Percentiles rank a stretch among this genome's conserved stretches.
These are phyloP conservation scores for Aspergillus carbonarius DNA, from an alignment of 2,329 filamentous ascomycete genomes.

Conservation along the genomic window DNA sequence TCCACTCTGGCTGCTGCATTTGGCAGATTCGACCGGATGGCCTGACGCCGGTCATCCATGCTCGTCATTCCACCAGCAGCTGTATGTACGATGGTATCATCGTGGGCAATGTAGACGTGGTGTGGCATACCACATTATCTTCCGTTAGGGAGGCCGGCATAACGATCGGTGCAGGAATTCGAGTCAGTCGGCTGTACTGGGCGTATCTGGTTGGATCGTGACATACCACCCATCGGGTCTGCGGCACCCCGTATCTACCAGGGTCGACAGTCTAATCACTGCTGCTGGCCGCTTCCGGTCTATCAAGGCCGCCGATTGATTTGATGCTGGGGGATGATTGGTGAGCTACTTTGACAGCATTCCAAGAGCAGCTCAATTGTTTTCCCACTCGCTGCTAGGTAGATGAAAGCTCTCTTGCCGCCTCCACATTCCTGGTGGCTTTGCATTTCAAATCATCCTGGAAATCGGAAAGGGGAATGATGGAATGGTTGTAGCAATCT, in stretches of 20 bases:
- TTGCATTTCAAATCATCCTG: constrained; percentile 12
- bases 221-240: constrained; percentile 8
- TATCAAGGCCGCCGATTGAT: neutral
- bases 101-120: neutral
- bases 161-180: constrained; percentile 1
- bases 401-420: neutral
- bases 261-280: neutral
- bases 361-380: constrained; percentile 4
- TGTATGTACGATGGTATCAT: neutral
- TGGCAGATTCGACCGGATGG: neutral
- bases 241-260: constrained; percentile 1
- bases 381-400: neutral
- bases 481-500: neutral
- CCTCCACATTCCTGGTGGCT: constrained; percentile 9
- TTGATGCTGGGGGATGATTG: constrained; percentile 2
- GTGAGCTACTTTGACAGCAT: constrained; percentile 12
- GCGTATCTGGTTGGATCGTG: neutral
- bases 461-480: constrained; percentile 7
- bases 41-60: neutral
- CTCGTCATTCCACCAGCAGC: neutral
- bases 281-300: constrained; percentile 3
- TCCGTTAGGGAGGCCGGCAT: neutral
- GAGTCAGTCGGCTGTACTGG: constrained; percentile 1
- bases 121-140: neutral
- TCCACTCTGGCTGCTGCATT: neutral